A percentile compares a stretch with the other conserved stretches of the same genome.
phyloP scores from a whole-genome alignment of 106 monocot species.

The Apostasia ramifera region DNA sequence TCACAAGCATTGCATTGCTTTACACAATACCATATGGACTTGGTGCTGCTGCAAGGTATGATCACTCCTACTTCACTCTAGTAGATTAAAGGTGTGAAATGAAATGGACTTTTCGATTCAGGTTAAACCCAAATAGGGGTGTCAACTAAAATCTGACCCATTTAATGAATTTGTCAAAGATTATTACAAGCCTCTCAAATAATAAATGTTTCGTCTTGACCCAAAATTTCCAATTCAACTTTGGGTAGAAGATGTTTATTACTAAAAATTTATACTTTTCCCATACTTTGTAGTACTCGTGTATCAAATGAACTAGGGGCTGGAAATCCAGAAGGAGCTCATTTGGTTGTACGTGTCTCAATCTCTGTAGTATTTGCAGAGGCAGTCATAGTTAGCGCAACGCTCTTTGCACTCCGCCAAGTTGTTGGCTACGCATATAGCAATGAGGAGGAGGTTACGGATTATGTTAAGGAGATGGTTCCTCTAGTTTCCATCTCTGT shows the following conservation, averaged over 20 bases:
- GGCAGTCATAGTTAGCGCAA: constrained; percentile 22
- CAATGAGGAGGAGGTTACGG: constrained; percentile 39
- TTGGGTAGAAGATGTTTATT: background rate
- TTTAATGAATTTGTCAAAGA: too few species aligned
- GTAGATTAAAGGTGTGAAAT: too few species aligned
- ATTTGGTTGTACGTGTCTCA: constrained; percentile 23
- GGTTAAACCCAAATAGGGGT: too few species aligned
- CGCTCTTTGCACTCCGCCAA: constrained; percentile 16
- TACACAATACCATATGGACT: constrained; percentile 50
- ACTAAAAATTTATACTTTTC: background rate
- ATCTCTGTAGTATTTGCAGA: constrained; percentile 26
- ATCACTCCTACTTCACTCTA: background rate
- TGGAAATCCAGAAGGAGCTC: constrained; percentile 46
- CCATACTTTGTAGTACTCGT: constrained; percentile 29
- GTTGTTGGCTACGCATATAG: constrained; percentile 53
- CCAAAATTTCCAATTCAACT: too few species aligned
- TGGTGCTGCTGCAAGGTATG: constrained; percentile 53
- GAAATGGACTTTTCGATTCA: too few species aligned
- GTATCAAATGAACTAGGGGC: constrained; percentile 73
- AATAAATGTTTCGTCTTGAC: too few species aligned
- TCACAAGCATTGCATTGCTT: constrained; percentile 45
- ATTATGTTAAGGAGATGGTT: constrained; percentile 44
- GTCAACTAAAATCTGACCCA: too few species aligned
- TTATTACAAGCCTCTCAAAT: too few species aligned
- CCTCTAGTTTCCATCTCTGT: constrained; percentile 49